These are phyloP conservation scores for Ustulina deusta DNA, from an alignment of 2,329 filamentous ascomycete species.

Conservation along the genomic window DNA sequence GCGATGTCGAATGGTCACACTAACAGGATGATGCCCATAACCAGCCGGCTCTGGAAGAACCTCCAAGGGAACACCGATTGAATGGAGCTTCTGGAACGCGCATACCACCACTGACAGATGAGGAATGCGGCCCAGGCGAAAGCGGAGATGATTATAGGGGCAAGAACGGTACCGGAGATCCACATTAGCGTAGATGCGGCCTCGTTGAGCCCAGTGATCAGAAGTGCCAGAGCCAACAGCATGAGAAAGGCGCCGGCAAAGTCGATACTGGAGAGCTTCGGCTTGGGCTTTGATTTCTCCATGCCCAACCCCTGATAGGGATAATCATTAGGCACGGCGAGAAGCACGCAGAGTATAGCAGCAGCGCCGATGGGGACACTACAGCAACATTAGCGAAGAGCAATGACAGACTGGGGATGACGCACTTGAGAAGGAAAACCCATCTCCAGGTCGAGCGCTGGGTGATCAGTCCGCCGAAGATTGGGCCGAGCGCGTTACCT, in stretches of 20 bases:
- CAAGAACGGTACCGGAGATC: constrained; percentile 13
- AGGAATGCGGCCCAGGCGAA: constrained; percentile 38
- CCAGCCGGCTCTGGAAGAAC: constrained; percentile 36
- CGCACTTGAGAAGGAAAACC: constrained; percentile 40
- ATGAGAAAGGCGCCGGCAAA: constrained; percentile 20
- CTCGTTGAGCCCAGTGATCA: constrained; percentile 21
- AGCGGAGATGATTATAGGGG: constrained; percentile 20
- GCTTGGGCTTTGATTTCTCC: constrained; percentile 11
- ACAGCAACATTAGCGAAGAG: constrained; percentile 5
- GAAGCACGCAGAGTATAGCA: constrained; percentile 15
- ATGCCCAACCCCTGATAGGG: constrained; percentile 17
- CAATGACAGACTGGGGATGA: neutral
- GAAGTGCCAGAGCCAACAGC: constrained; percentile 17
- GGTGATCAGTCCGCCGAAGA: constrained; percentile 37
- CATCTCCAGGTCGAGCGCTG: constrained; percentile 37
- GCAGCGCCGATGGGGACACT: constrained; percentile 17
- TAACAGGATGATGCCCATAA: constrained; percentile 40
- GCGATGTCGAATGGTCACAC: constrained; percentile 3
- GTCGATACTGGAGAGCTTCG: constrained; percentile 15
- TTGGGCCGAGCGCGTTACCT: constrained; percentile 36
- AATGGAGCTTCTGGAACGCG: constrained; percentile 18
- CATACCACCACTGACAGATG: constrained; percentile 34
- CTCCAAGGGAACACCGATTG: constrained; percentile 41
- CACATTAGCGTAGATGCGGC: constrained; percentile 6
- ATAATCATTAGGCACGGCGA: constrained; percentile 17